These are phyloP conservation scores for Dittrichia graveolens DNA, from an alignment of 129 eudicot species.

Conservation along the genomic window DNA sequence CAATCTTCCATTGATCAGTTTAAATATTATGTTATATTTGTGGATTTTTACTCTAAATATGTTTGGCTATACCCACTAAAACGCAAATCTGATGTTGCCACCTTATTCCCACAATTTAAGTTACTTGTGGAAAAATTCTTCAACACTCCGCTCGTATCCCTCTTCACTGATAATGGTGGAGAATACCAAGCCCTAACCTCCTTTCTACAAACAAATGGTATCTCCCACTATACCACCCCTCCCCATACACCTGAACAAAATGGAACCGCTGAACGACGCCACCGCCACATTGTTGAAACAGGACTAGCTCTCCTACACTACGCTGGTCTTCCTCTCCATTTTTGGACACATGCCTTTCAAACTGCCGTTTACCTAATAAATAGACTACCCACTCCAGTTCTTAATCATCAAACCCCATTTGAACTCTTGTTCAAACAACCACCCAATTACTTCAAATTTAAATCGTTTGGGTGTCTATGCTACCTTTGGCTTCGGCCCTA, in stretches of 20 bases:
- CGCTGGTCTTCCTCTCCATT: too few species aligned
- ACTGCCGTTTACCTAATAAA: background rate
- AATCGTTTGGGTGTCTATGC: too few species aligned
- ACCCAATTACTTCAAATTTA: background rate
- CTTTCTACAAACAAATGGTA: background rate
- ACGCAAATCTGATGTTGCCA: slow-evolving; percentile 5
- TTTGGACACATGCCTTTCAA: too few species aligned
- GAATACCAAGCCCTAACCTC: too few species aligned
- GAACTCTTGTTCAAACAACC: slow-evolving; percentile 1
- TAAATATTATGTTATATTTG: slow-evolving; percentile 12
- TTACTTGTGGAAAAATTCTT: slow-evolving; percentile 18
- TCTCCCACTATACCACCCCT: background rate
- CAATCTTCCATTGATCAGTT: background rate
- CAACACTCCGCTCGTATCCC: background rate
- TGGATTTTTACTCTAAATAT: slow-evolving; percentile 8
- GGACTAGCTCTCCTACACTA: too few species aligned
- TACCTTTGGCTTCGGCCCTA: slow-evolving; percentile 1
- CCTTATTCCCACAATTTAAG: too few species aligned
- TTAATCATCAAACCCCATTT: background rate
- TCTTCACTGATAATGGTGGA: too few species aligned
- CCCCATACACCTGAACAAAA: too few species aligned
- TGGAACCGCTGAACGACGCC: too few species aligned
- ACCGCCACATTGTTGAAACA: too few species aligned
- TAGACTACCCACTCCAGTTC: background rate
- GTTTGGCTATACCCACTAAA: too few species aligned